Percentiles rank a stretch among this genome's conserved stretches.
Conservation (phyloP, 139 green algal genomes). For the Chlamydomonas eustigma region DNA sequence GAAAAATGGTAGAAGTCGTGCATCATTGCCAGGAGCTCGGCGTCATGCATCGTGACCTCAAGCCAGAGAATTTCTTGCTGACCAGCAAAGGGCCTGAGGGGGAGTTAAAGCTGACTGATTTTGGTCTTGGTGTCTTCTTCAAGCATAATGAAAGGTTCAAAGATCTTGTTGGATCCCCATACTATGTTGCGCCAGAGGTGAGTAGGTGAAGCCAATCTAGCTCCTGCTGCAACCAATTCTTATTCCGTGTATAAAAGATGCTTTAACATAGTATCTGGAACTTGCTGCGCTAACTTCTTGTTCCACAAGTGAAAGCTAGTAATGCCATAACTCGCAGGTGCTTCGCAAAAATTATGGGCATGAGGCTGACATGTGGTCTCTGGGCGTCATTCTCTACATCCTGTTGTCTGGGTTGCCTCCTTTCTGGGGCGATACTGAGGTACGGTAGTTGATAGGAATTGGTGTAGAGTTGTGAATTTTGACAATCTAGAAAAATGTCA, state of each 20-base stretch:
- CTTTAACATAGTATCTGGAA: neutral
- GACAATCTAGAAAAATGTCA: no score
- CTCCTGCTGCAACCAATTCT: neutral
- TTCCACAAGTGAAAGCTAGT: neutral
- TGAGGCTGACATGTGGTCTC: conserved; percentile 79
- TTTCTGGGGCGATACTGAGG: conserved; percentile 81
- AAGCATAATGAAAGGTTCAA: conserved; percentile 79
- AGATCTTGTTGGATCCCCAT: conserved; percentile 84
- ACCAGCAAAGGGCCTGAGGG: conserved; percentile 53
- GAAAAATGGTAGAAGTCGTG: conserved; percentile 90
- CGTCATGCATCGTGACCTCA: conserved; percentile 88
- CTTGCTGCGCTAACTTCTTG: no score
- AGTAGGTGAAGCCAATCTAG: neutral
- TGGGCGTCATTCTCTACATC: conserved; percentile 92
- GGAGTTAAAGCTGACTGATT: conserved; percentile 81
- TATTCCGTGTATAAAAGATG: neutral
- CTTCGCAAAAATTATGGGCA: conserved; percentile 64
- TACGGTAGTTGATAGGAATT: no score
- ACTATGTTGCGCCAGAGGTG: conserved; percentile 83
- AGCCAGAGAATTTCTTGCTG: conserved; percentile 95
- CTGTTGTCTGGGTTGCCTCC: conserved; percentile 83
- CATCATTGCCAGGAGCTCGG: conserved; percentile 90
- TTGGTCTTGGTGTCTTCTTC: conserved; percentile 74
- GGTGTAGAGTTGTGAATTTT: no score
- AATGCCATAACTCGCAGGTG: conserved; percentile 40